Percentiles rank a stretch among this genome's conserved stretches.
Evolutionary conservation across 2,329 filamentous ascomycete genomes (phyloP).

Genomic region (Leptographium galeiforme): DNA sequence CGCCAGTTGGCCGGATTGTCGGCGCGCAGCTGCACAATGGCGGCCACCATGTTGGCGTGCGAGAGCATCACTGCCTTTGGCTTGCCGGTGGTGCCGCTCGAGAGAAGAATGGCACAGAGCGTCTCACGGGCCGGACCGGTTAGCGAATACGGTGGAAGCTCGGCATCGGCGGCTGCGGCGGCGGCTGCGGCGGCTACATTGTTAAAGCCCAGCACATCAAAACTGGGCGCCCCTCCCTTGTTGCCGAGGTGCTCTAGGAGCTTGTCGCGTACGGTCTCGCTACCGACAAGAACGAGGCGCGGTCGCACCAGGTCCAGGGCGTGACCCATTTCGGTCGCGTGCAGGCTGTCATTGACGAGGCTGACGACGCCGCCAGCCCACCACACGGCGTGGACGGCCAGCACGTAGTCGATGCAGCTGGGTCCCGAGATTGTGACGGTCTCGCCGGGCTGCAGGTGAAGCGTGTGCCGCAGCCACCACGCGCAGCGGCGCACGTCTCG

Average conservation of each 20-base stretch:
- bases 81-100: conserved; percentile 33
- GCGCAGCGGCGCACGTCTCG: neutral
- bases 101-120: conserved; percentile 23
- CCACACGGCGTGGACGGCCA: neutral
- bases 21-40: conserved; percentile 17
- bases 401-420: neutral
- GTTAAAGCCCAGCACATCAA: neutral
- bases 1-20: conserved; percentile 15
- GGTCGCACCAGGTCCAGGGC: neutral
- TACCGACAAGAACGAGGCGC: neutral
- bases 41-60: conserved; percentile 28
- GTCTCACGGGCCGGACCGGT: neutral
- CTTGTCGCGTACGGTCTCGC: neutral
- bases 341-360: neutral
- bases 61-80: conserved; percentile 33
- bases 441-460: neutral
- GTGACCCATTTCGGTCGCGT: neutral
- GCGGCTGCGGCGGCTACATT: neutral
- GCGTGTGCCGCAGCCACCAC: neutral
- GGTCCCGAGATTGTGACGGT: neutral
- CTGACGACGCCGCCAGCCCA: neutral
- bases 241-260: neutral
- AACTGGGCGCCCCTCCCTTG: too few relatives aligned
- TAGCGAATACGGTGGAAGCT: neutral
- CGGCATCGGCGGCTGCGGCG: neutral